Conservation (phyloP, 768 basidiomycete species). For the Suillus discolor region DNA sequence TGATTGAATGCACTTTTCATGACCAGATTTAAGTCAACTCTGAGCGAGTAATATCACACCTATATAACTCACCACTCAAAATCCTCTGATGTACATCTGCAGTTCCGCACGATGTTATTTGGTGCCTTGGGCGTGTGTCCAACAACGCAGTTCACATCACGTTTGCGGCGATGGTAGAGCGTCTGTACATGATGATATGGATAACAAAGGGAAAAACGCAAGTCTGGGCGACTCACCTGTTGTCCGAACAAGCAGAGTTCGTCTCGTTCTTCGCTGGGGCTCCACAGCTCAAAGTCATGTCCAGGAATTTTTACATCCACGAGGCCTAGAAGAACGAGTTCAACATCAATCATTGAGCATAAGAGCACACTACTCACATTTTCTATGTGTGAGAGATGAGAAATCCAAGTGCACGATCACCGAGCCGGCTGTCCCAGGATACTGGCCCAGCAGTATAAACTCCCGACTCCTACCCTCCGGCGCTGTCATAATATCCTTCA, state of each 20-base stretch:
- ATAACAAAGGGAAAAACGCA: not conserved
- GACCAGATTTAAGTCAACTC: not conserved
- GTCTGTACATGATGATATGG: constrained; percentile 49
- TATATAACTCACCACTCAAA: constrained; percentile 88
- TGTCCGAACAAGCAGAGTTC: constrained; percentile 92
- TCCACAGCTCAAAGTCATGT: constrained; percentile 97
- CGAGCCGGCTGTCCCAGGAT: constrained; percentile 43
- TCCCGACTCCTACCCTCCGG: constrained; percentile 87
- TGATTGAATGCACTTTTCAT: constrained; percentile 87
- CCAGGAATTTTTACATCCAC: constrained; percentile 70
- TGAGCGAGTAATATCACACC: not conserved
- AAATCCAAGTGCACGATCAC: constrained; percentile 89
- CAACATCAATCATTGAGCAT: not conserved
- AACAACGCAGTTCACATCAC: constrained; percentile 81
- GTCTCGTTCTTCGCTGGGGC: constrained; percentile 84
- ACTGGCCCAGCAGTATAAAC: constrained; percentile 82
- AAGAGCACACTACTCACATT: constrained; percentile 58
- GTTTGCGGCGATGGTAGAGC: constrained; percentile 85
- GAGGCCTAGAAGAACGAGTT: constrained; percentile 50
- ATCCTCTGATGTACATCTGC: constrained; percentile 71
- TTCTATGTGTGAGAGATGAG: constrained; percentile 64
- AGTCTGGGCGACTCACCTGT: constrained; percentile 52
- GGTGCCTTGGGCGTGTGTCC: constrained; percentile 63
- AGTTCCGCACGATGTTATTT: constrained; percentile 66
- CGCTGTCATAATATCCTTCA: constrained; percentile 81